A percentile compares a stretch with the other conserved stretches of the same genome.
phyloP scores from a whole-genome alignment of 768 basidiomycete species.

The Tephrocybe sp. region DNA sequence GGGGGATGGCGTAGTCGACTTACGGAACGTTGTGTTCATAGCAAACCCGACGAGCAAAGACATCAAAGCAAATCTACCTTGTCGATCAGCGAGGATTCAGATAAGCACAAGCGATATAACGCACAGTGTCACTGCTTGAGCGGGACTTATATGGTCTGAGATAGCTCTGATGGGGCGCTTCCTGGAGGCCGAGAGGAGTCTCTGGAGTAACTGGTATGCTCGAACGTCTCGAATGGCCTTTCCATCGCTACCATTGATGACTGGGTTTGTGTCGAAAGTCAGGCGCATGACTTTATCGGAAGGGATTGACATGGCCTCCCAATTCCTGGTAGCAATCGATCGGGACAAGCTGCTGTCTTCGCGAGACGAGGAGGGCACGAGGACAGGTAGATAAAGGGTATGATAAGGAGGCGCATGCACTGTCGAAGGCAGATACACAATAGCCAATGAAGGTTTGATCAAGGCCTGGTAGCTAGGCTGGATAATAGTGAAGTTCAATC shows the following conservation, averaged over 20 bases:
- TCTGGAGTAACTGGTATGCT: constrained; percentile 44
- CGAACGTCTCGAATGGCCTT: constrained; percentile 37
- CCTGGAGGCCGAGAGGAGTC: constrained; percentile 36
- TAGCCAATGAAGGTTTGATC: constrained; percentile 57
- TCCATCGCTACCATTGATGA: constrained; percentile 50
- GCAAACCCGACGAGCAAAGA: constrained; percentile 66
- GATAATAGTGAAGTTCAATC: constrained; percentile 36
- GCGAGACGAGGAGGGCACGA: constrained; percentile 29
- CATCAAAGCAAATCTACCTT: constrained; percentile 60
- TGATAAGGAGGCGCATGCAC: constrained; percentile 34
- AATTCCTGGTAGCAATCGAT: constrained; percentile 36
- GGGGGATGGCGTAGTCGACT: constrained; percentile 25
- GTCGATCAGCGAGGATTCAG: constrained; percentile 1
- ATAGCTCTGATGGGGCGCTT: constrained; percentile 35
- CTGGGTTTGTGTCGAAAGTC: constrained; percentile 27
- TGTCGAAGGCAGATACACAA: constrained; percentile 61
- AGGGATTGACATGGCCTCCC: constrained; percentile 43
- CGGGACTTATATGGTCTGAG: constrained; percentile 44
- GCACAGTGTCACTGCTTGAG: constrained; percentile 67
- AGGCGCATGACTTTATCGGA: constrained; percentile 38
- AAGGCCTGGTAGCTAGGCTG: constrained; percentile 40
- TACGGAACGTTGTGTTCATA: constrained; percentile 47
- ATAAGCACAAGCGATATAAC: constrained; percentile 22
- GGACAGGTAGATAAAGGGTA: constrained; percentile 57
- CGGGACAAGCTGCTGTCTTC: constrained; percentile 17